Evolutionary conservation across 257 asterid species (phyloP).

Genomic region (Solanum corneliomulleri): DNA sequence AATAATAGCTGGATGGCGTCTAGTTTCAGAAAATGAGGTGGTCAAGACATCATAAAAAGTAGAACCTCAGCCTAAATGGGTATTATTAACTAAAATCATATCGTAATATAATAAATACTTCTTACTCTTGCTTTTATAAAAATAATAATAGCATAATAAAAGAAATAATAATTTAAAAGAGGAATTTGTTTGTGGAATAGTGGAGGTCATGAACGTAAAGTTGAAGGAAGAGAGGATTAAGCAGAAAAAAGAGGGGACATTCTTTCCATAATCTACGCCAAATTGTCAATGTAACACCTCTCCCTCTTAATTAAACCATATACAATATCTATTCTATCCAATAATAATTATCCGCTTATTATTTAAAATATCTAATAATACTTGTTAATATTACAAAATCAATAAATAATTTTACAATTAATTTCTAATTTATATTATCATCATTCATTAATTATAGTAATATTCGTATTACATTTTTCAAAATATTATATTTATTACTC

Average conservation of each 20-base stretch:
- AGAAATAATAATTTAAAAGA: background rate
- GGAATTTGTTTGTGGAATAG: background rate
- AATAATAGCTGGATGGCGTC: background rate
- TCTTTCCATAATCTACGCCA: background rate
- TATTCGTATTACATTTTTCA: too few relatives aligned
- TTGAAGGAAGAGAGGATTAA: background rate
- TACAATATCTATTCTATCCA: too few relatives aligned
- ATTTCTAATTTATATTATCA: too few relatives aligned
- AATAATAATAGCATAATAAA: background rate
- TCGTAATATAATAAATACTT: background rate
- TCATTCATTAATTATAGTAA: too few relatives aligned
- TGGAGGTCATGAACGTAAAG: background rate
- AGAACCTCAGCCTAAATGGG: background rate
- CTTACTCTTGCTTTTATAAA: background rate
- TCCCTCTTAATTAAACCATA: background rate
- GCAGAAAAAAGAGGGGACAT: background rate
- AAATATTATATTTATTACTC: too few relatives aligned
- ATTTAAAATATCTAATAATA: too few relatives aligned
- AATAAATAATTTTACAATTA: too few relatives aligned
- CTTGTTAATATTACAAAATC: too few relatives aligned
- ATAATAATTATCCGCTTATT: too few relatives aligned
- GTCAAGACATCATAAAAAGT: background rate
- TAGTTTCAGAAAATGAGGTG: background rate
- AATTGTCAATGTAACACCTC: background rate
- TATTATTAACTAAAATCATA: background rate